phyloP scores from a whole-genome alignment of 2,329 filamentous ascomycete genomes.

The Penicillium sp. region DNA sequence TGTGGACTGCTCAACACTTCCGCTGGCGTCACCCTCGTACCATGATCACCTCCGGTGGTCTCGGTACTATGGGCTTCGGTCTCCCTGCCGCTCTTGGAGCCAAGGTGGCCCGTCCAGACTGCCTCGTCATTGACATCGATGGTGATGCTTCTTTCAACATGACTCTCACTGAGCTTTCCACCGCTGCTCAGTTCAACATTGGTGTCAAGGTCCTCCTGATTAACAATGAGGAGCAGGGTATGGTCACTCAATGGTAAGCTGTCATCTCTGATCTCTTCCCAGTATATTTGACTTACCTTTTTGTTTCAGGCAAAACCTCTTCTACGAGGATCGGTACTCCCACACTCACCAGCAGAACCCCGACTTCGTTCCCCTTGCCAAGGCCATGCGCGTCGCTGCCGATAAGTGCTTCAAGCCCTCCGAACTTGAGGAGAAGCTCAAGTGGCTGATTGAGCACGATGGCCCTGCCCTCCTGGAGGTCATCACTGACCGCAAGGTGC shows the following conservation, averaged over 20 bases:
- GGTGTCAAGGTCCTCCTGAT: slow-evolving; percentile 91
- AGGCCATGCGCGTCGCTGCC: slow-evolving; percentile 84
- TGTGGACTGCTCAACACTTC: slow-evolving; percentile 98
- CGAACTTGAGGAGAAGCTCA: slow-evolving; percentile 73
- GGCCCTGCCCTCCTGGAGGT: slow-evolving; percentile 94
- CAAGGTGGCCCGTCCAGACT: slow-evolving; percentile 79
- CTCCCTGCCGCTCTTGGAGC: slow-evolving; percentile 92
- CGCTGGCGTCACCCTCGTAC: slow-evolving; percentile 87
- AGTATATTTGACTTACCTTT: neutral
- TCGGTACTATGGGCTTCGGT: slow-evolving; percentile 95
- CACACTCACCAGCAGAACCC: slow-evolving; percentile 95
- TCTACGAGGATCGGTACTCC: slow-evolving; percentile 89
- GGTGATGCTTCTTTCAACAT: slow-evolving; percentile 99
- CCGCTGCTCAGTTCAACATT: slow-evolving; percentile 93
- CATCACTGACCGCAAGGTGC: slow-evolving; percentile 74
- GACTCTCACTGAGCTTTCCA: slow-evolving; percentile 93
- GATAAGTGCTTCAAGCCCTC: slow-evolving; percentile 70
- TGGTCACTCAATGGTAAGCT: slow-evolving; percentile 82
- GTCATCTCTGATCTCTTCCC: neutral
- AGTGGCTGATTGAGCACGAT: slow-evolving; percentile 85
- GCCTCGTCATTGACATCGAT: slow-evolving; percentile 91
- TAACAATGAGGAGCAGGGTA: slow-evolving; percentile 97
- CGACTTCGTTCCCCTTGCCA: slow-evolving; percentile 90
- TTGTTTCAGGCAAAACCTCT: slow-evolving; percentile 71
- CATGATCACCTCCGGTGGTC: slow-evolving; percentile 94